A percentile compares a stretch with the other conserved stretches of the same genome.
Conservation (phyloP, 225 moss, liverwort and hornwort genomes). For the Asterella californica region DNA sequence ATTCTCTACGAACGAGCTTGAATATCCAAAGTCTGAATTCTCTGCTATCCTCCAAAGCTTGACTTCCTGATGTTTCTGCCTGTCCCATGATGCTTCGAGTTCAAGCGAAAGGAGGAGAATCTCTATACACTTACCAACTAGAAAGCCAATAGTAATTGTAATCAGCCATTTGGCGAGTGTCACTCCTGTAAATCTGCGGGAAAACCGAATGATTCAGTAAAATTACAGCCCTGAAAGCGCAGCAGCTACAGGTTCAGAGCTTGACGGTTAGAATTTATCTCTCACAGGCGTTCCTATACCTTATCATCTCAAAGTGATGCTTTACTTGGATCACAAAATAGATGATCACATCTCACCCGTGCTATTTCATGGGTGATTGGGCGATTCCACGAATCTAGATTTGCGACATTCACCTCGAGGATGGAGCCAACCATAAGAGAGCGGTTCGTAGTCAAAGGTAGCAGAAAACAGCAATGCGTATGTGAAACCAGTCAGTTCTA, state of each 20-base stretch:
- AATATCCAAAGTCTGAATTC: background rate
- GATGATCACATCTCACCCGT: too few relatives aligned
- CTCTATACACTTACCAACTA: conserved; percentile 50
- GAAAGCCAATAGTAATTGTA: conserved; percentile 65
- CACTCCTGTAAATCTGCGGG: conserved; percentile 70
- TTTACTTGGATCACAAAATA: too few relatives aligned
- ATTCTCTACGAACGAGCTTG: background rate
- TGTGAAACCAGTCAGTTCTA: too few relatives aligned
- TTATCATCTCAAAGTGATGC: too few relatives aligned
- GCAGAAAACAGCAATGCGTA: background rate
- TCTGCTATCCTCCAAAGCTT: background rate
- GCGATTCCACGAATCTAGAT: background rate
- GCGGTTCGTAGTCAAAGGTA: background rate
- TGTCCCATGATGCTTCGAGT: background rate
- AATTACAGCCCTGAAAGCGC: too few relatives aligned
- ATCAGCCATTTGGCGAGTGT: conserved; percentile 85
- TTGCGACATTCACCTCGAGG: background rate
- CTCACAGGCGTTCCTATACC: too few relatives aligned
- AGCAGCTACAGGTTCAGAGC: too few relatives aligned
- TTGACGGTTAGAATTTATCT: too few relatives aligned
- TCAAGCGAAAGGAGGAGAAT: background rate
- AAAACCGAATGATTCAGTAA: too few relatives aligned
- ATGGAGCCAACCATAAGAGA: background rate
- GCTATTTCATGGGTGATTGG: background rate
- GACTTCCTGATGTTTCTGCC: background rate